Percentiles rank a stretch among this genome's conserved stretches.
phyloP scores from a whole-genome alignment of 2,329 filamentous ascomycete genomes.

The Penicillium sp. region DNA sequence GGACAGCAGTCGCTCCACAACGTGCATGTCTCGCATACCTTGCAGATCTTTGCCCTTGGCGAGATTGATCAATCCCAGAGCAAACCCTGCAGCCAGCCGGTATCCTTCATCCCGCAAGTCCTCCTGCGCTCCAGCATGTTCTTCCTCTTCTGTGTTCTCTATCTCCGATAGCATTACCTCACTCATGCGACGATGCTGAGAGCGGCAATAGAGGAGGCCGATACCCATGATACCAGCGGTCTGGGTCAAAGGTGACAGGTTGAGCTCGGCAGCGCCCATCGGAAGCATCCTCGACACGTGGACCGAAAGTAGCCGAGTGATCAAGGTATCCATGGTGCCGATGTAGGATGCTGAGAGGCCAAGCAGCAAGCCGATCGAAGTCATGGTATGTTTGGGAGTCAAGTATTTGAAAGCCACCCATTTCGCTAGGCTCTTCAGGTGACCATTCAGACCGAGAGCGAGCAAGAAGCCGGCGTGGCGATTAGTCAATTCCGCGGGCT shows the following conservation, averaged over 20 bases:
- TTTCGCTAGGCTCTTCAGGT: conserved; percentile 88
- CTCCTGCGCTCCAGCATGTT: conserved; percentile 62
- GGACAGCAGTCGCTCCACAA: conserved; percentile 79
- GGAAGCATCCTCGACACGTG: conserved; percentile 95
- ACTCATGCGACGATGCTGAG: conserved; percentile 95
- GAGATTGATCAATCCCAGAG: conserved; percentile 89
- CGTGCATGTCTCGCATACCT: conserved; percentile 86
- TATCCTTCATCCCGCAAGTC: conserved; percentile 91
- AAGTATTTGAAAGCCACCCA: conserved; percentile 99
- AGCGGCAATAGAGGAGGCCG: conserved; percentile 86
- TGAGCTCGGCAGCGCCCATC: conserved; percentile 84
- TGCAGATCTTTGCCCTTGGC: conserved; percentile 82
- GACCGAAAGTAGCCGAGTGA: conserved; percentile 87
- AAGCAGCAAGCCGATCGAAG: conserved; percentile 87
- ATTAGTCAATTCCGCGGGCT: conserved; percentile 85
- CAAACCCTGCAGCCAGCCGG: conserved; percentile 85
- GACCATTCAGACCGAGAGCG: conserved; percentile 85
- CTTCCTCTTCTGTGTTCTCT: conserved; percentile 76
- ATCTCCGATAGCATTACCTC: conserved; percentile 99
- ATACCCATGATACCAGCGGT: conserved; percentile 97
- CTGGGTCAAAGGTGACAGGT: conserved; percentile 85
- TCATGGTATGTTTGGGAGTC: conserved; percentile 99
- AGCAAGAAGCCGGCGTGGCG: conserved; percentile 92
- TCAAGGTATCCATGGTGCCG: conserved; percentile 94
- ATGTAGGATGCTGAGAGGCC: conserved; percentile 90